Evolutionary conservation across 2,329 filamentous ascomycete genomes (phyloP).

Genomic region (Aspergillus pseudoterreus): DNA sequence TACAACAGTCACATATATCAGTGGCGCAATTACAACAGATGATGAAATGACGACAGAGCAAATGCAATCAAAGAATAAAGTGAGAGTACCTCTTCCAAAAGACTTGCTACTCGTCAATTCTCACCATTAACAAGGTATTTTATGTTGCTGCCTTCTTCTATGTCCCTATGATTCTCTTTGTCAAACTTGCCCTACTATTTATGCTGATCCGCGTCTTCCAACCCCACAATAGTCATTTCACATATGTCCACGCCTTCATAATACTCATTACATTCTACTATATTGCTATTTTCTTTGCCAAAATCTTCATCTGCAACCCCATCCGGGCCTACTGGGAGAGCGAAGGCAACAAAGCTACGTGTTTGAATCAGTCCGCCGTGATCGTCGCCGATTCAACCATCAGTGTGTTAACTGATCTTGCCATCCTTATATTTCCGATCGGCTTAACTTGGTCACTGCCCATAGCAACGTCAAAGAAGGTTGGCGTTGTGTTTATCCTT

Average conservation of each 20-base stretch:
- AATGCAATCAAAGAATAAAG: neutral
- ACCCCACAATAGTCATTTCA: neutral
- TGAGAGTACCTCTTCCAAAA: neutral
- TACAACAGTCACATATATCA: neutral
- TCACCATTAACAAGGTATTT: neutral
- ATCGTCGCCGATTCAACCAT: neutral
- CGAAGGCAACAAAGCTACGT: neutral
- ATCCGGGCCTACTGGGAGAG: neutral
- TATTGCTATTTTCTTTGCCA: neutral
- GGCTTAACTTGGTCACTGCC: neutral
- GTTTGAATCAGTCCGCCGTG: neutral
- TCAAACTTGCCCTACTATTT: neutral
- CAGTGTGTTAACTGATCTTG: neutral
- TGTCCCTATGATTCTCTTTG: neutral
- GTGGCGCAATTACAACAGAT: neutral
- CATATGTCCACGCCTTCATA: neutral
- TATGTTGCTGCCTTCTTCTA: neutral
- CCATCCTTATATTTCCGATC: neutral
- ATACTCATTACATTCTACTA: neutral
- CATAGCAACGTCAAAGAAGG: neutral
- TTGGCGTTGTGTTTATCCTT: neutral
- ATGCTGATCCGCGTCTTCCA: neutral
- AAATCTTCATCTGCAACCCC: neutral
- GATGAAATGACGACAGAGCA: neutral
- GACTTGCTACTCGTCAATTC: neutral